Base-by-base conservation (phyloP, 2,329 filamentous ascomycete genomes). In the Diplodia corticola region DNA sequence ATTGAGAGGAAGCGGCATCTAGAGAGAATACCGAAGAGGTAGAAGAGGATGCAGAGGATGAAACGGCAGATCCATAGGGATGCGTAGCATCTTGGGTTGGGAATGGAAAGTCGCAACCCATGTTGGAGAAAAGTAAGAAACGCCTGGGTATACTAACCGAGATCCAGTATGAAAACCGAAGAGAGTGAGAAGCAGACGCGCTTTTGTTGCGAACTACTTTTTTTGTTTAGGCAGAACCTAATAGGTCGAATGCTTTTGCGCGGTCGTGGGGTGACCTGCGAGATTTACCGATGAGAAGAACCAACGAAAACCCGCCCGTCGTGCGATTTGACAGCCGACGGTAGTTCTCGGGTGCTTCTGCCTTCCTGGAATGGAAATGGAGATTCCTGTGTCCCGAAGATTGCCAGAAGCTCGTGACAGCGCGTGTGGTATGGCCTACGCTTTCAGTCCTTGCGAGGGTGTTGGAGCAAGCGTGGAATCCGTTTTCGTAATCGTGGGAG, bases 21-120 rank as follows among this genome's bases (percentile, higher is more conserved):
- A 90, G 84, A 70, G 92, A 95, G 84, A 92, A 95, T 72, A 92
- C 84, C 37, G 91, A 95, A 65, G 88, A 86, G 67, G 89, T 86
- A 22, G 91, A 93, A 65, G 90, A 90, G 33, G 91, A 92, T 67
- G 90, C 87, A 71, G 90, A 91, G 66, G 89, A 89, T 74, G 89
- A 87, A 82, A 92, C 81, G 49, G 89, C 89, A 67, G 88, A 86
- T 76, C 86, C 86, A 79, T 92, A 93, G 70, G 88, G 85, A 74
- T 83, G 79, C 73, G 77, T 69, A 72, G 64, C 71, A 68, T 66
- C 64, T 65, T 71, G 73, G 66, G 26, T 63, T 33, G 49, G 30
- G 63, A 65, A 65, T 37, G 63, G 53, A 59, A 65, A 76, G 69
- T 78, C 75, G 71, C 75, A 71, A 71, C 68, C 77, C 78, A 80